A percentile compares a stretch with the other conserved stretches of the same genome.
Evolutionary conservation across 1,139 yeast genomes (phyloP).

Genomic region (Suhomyces anneliseae): DNA sequence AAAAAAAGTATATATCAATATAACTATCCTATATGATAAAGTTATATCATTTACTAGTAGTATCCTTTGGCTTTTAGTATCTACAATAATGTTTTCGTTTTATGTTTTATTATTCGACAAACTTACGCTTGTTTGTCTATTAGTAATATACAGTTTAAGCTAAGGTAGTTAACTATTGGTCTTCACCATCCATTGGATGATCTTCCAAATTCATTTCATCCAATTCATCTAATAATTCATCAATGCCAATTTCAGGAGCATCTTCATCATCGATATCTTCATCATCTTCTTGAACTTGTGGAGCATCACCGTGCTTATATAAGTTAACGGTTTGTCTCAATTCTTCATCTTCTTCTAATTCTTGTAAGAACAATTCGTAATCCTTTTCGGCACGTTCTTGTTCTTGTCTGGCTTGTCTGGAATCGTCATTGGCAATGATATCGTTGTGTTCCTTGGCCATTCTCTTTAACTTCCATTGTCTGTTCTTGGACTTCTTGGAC

Average conservation of each 20-base stretch:
- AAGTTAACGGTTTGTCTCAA: slow-evolving; percentile 87
- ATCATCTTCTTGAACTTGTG: slow-evolving; percentile 41
- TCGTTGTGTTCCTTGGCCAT: slow-evolving; percentile 96
- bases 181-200: slow-evolving; percentile 26
- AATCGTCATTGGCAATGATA: slow-evolving; percentile 73
- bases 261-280: slow-evolving; percentile 63
- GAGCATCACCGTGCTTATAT: slow-evolving; percentile 61
- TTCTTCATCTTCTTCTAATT: slow-evolving; percentile 95
- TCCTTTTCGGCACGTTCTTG: slow-evolving; percentile 92
- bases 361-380: slow-evolving; percentile 93
- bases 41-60: too few species aligned
- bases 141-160: background rate
- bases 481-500: slow-evolving; percentile 71
- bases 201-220: slow-evolving; percentile 87
- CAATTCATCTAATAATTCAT: slow-evolving; percentile 84
- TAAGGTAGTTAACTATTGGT: too few species aligned
- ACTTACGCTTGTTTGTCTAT: background rate
- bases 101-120: too few species aligned
- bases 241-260: slow-evolving; percentile 75
- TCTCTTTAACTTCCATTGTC: slow-evolving; percentile 95
- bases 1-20: too few species aligned
- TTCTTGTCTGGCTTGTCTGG: slow-evolving; percentile 82
- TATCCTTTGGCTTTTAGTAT: too few species aligned
- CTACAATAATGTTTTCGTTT: too few species aligned
- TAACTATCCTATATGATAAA: too few species aligned